A percentile compares a stretch with the other conserved stretches of the same genome.
phyloP scores from a whole-genome alignment of 306 rosid genomes.

The Prunus mira region DNA sequence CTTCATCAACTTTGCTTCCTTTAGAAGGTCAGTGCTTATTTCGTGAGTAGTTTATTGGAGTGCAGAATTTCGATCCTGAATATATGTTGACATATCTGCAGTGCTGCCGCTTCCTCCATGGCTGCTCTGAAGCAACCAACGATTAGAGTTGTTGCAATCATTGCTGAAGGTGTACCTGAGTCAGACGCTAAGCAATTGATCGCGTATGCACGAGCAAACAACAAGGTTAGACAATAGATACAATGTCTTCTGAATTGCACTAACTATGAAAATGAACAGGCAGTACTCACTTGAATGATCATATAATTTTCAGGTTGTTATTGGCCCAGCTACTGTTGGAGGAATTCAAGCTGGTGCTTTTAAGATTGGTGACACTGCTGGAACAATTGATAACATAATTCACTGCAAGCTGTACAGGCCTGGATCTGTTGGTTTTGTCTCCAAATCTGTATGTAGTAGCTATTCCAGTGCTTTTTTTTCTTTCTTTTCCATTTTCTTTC shows the following conservation, averaged over 20 bases:
- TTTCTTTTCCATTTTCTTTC: conserved; percentile 1
- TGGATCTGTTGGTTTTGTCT: conserved; percentile 99
- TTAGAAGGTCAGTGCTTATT: conserved; percentile 64
- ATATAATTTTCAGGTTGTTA: conserved; percentile 62
- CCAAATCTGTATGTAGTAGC: conserved; percentile 90
- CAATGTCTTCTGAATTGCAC: conserved; percentile 14
- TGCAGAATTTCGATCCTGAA: conserved; percentile 1
- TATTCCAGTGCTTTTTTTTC: conserved; percentile 5
- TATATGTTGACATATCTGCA: conserved; percentile 34
- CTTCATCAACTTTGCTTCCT: conserved; percentile 96
- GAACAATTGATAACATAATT: conserved; percentile 91
- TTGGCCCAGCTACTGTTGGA: conserved; percentile 99
- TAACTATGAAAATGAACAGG: conserved; percentile 12
- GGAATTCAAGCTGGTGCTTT: conserved; percentile 99
- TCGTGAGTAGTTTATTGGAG: neutral
- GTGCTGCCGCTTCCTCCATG: conserved; percentile 97
- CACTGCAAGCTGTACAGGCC: conserved; percentile 98
- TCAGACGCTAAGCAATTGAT: conserved; percentile 90
- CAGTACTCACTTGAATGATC: conserved; percentile 24
- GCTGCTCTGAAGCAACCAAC: conserved; percentile 93
- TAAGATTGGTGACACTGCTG: conserved; percentile 99
- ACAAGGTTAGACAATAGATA: conserved; percentile 57
- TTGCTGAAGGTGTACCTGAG: conserved; percentile 99
- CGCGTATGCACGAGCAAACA: conserved; percentile 87
- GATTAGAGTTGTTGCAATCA: conserved; percentile 90